Conservation (phyloP, 805 yeast species). For the Candida qinlingensis region DNA sequence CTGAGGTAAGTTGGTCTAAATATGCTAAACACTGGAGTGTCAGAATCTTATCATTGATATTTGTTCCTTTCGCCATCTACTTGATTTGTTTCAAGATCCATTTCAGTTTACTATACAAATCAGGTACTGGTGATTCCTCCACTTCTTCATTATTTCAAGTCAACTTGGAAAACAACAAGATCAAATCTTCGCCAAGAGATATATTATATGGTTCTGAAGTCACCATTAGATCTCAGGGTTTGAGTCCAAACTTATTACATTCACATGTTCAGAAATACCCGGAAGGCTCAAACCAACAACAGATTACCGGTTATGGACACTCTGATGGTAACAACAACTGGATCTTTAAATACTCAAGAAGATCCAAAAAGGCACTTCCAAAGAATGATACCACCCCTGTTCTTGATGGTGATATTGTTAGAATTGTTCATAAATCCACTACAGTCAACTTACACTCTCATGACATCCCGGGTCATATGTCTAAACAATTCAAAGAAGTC, state of each 20-base stretch:
- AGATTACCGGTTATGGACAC: conserved; percentile 72
- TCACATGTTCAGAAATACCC: conserved; percentile 78
- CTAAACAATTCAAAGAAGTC: conserved; percentile 69
- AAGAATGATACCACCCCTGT: conserved; percentile 28
- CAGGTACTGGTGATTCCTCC: conserved; percentile 93
- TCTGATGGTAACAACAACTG: conserved; percentile 73
- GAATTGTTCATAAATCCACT: conserved; percentile 60
- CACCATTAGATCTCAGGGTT: conserved; percentile 57
- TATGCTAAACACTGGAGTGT: conserved; percentile 67
- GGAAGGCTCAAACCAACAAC: conserved; percentile 73
- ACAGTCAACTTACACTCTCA: conserved; percentile 70
- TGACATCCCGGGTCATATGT: conserved; percentile 59
- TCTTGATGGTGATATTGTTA: conserved; percentile 53
- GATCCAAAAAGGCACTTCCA: conserved; percentile 23
- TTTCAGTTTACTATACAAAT: conserved; percentile 63
- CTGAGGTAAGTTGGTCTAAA: conserved; percentile 22
- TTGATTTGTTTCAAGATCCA: conserved; percentile 74
- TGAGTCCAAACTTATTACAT: conserved; percentile 73
- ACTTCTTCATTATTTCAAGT: conserved; percentile 90
- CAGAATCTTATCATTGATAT: conserved; percentile 59
- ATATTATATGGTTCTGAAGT: conserved; percentile 49
- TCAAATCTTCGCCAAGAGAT: conserved; percentile 65
- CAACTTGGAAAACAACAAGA: conserved; percentile 62
- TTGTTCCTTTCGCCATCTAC: conserved; percentile 69
- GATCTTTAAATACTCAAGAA: conserved; percentile 55